Percentiles rank a stretch among this genome's conserved stretches.
phyloP scores from a whole-genome alignment of 768 basidiomycete species.

The Tricholoma sp. region DNA sequence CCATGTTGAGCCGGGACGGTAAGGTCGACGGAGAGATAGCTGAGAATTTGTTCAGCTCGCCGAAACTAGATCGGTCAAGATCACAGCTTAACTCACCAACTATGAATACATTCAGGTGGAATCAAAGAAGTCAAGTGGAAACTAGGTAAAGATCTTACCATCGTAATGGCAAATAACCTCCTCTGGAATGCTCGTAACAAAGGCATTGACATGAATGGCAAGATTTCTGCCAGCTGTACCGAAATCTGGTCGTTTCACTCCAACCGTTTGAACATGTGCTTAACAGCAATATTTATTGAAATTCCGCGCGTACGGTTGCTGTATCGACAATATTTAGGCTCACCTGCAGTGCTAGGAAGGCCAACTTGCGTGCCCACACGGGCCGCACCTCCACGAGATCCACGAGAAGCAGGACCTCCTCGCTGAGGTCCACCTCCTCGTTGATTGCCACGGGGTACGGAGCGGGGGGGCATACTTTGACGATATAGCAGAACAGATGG shows the following conservation, averaged over 20 bases:
- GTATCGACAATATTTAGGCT: slow-evolving; percentile 10
- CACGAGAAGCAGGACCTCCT: slow-evolving; percentile 3
- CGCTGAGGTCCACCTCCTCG: slow-evolving; percentile 15
- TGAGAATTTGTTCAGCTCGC: not conserved
- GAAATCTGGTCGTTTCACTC: slow-evolving; percentile 29
- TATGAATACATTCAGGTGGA: slow-evolving; percentile 5
- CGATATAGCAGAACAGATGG: slow-evolving; percentile 5
- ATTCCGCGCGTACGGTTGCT: not conserved
- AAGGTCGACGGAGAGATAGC: slow-evolving; percentile 27
- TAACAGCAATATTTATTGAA: slow-evolving; percentile 10
- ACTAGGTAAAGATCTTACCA: slow-evolving; percentile 8
- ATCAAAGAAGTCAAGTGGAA: not conserved
- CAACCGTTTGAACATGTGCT: slow-evolving; percentile 25
- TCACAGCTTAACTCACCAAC: slow-evolving; percentile 14
- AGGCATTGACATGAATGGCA: slow-evolving; percentile 19
- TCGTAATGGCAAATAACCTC: slow-evolving; percentile 18
- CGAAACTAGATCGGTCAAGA: not conserved
- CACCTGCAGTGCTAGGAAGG: slow-evolving; percentile 27
- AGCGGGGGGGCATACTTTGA: slow-evolving; percentile 15
- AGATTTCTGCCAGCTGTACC: slow-evolving; percentile 27
- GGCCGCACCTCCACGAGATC: slow-evolving; percentile 19
- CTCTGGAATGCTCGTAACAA: slow-evolving; percentile 11
- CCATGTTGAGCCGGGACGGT: slow-evolving; percentile 60
- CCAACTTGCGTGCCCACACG: slow-evolving; percentile 24
- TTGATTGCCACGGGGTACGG: slow-evolving; percentile 13